Percentiles rank a stretch among this genome's conserved stretches.
These are phyloP conservation scores for Aciculoconidium aculeatum DNA, from an alignment of 805 yeast genomes.

Conservation along the genomic window DNA sequence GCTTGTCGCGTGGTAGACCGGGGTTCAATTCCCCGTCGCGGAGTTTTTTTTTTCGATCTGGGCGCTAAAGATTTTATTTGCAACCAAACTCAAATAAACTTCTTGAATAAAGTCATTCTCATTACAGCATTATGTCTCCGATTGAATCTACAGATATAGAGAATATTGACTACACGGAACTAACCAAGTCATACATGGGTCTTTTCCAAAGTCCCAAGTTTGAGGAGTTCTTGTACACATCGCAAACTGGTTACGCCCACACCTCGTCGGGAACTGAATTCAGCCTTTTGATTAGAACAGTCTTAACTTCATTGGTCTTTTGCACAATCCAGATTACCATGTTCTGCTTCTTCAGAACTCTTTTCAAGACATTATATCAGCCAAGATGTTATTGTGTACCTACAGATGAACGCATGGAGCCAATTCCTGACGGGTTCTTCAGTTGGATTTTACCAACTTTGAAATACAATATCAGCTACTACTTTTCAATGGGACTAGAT, in stretches of 20 bases:
- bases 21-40: too few species aligned
- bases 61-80: too few species aligned
- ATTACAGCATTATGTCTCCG: too few species aligned
- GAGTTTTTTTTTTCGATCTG: too few species aligned
- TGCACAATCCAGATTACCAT: conserved; percentile 47
- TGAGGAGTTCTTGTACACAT: conserved; percentile 41
- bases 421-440: conserved; percentile 38
- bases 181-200: conserved; percentile 23
- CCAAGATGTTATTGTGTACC: conserved; percentile 46
- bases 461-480: conserved; percentile 34
- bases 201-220: conserved; percentile 24
- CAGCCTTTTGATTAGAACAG: conserved; percentile 48
- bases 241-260: conserved; percentile 57
- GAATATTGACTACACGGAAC: conserved; percentile 18
- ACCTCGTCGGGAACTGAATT: conserved; percentile 53
- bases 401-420: conserved; percentile 29
- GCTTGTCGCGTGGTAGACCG: too few species aligned
- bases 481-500: conserved; percentile 58
- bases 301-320: conserved; percentile 47
- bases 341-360: conserved; percentile 31
- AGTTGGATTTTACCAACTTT: conserved; percentile 51
- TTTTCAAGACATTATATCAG: conserved; percentile 42
- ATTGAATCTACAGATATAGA: too few species aligned
- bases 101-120: too few species aligned
- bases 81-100: too few species aligned